Evolutionary conservation across 805 yeast genomes (phyloP).

Genomic region (Kluyveromyces lactis): DNA sequence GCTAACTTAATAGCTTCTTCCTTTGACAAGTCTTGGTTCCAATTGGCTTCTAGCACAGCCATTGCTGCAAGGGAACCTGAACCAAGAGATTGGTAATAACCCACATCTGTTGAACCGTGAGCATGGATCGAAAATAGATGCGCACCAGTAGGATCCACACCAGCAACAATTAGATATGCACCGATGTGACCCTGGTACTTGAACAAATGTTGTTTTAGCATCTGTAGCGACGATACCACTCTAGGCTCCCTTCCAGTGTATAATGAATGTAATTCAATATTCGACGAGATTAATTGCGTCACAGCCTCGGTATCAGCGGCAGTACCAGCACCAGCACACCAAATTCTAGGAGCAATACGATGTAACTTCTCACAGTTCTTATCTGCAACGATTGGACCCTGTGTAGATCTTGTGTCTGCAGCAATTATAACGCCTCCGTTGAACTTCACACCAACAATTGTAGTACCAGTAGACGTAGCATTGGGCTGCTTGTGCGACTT

Average conservation of each 20-base stretch:
- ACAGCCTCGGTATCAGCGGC: constrained; percentile 99
- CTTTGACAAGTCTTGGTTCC: constrained; percentile 68
- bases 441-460: constrained; percentile 93
- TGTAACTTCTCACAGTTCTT: constrained; percentile 96
- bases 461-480: constrained; percentile 98
- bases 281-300: constrained; percentile 84
- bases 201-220: constrained; percentile 91
- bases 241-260: constrained; percentile 82
- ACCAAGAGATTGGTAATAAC: constrained; percentile 85
- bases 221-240: constrained; percentile 85
- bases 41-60: constrained; percentile 89
- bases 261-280: constrained; percentile 82
- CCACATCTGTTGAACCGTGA: constrained; percentile 96
- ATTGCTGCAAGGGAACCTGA: constrained; percentile 98
- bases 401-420: constrained; percentile 97
- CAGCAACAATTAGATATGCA: constrained; percentile 96
- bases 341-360: constrained; percentile 78
- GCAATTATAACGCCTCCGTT: constrained; percentile 95
- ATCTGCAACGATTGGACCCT: constrained; percentile 95
- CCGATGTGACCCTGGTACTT: constrained; percentile 97
- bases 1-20: constrained; percentile 91
- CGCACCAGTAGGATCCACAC: constrained; percentile 93
- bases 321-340: constrained; percentile 99
- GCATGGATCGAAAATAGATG: constrained; percentile 91
- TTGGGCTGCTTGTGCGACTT: constrained; percentile 72